A percentile compares a stretch with the other conserved stretches of the same genome.
phyloP scores from a whole-genome alignment of 805 yeast species.

The Hyphopichia homilentoma region DNA sequence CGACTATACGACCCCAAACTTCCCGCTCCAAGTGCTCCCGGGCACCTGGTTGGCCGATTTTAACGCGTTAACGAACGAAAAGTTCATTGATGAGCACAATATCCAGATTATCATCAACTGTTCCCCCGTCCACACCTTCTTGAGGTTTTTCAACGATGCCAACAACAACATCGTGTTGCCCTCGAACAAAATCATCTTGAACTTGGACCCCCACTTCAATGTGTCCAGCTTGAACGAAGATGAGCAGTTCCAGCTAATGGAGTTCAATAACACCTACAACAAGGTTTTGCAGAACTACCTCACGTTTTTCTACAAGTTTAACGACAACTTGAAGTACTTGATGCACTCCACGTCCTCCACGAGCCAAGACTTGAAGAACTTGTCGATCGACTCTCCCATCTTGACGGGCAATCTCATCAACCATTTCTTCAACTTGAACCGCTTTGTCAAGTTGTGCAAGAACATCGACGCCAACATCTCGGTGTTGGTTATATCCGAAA shows the following conservation, averaged over 20 bases:
- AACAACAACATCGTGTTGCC: slow-evolving; percentile 19
- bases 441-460: slow-evolving; percentile 32
- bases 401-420: slow-evolving; percentile 33
- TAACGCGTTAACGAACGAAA: slow-evolving; percentile 7
- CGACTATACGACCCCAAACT: too few species aligned
- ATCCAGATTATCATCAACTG: slow-evolving; percentile 39
- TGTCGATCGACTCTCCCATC: slow-evolving; percentile 28
- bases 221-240: slow-evolving; percentile 13
- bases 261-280: slow-evolving; percentile 26
- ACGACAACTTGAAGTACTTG: slow-evolving; percentile 23
- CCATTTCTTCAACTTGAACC: slow-evolving; percentile 33
- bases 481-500: slow-evolving; percentile 31
- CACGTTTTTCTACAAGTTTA: slow-evolving; percentile 30
- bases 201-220: slow-evolving; percentile 33
- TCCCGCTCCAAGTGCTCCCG: slow-evolving; percentile 20
- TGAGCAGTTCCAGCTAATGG: slow-evolving; percentile 15
- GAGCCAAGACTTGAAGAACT: slow-evolving; percentile 12
- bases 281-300: slow-evolving; percentile 36
- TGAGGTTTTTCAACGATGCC: slow-evolving; percentile 18
- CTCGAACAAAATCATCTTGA: slow-evolving; percentile 34
- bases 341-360: slow-evolving; percentile 31
- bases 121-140: slow-evolving; percentile 27
- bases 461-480: slow-evolving; percentile 27
- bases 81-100: slow-evolving; percentile 17
- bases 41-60: slow-evolving; percentile 26